These are phyloP conservation scores for Babjeviella inositovora DNA, from an alignment of 805 yeast genomes.

Conservation along the genomic window DNA sequence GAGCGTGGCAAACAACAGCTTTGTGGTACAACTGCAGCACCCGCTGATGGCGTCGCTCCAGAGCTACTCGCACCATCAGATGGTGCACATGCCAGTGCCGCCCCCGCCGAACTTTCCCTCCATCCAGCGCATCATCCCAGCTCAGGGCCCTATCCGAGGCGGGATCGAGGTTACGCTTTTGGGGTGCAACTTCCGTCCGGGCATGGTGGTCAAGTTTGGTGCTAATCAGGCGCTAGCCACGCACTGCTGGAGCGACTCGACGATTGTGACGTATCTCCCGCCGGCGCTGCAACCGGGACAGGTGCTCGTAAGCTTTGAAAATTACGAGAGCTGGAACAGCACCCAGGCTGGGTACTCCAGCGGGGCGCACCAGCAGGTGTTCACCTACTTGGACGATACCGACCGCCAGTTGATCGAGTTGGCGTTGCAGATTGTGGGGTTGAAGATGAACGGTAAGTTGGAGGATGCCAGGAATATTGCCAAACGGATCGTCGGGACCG, in stretches of 20 bases:
- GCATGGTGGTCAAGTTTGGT: constrained; percentile 77
- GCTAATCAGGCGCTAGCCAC: constrained; percentile 65
- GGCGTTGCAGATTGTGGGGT: constrained; percentile 91
- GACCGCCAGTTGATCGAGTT: constrained; percentile 89
- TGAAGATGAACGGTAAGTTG: constrained; percentile 89
- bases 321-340: constrained; percentile 16
- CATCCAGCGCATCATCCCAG: constrained; percentile 82
- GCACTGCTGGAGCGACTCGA: constrained; percentile 91
- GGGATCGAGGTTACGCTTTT: constrained; percentile 89
- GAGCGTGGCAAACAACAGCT: too few relatives aligned
- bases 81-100: too few relatives aligned
- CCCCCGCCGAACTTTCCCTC: constrained; percentile 19
- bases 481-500: constrained; percentile 70
- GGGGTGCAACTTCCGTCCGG: constrained; percentile 77
- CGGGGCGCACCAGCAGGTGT: constrained; percentile 32
- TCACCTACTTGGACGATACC: constrained; percentile 89
- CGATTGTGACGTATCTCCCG: constrained; percentile 86
- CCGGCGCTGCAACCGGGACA: constrained; percentile 86
- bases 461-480: constrained; percentile 95
- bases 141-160: constrained; percentile 91
- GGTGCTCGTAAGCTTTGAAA: constrained; percentile 73
- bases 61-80: too few relatives aligned
- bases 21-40: too few relatives aligned
- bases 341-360: constrained; percentile 8
- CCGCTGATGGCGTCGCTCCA: too few relatives aligned